Evolutionary conservation across 2,329 filamentous ascomycete genomes (phyloP).

Genomic region (Calonectria pteridis): DNA sequence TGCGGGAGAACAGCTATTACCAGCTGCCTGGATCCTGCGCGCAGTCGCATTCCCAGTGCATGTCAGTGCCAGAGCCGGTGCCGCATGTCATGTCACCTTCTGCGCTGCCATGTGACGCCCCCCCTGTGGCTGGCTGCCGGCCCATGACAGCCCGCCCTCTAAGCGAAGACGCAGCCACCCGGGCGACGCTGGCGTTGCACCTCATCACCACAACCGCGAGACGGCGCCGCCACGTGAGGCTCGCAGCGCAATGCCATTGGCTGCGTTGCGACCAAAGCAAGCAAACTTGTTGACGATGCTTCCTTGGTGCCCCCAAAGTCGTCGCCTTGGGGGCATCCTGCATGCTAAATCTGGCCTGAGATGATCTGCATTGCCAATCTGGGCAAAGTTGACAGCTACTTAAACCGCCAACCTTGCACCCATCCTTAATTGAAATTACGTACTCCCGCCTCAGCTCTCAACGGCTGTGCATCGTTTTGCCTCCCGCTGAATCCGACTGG

Average conservation of each 20-base stretch:
- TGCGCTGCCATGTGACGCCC: neutral
- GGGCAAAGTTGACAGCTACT: neutral
- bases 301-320: neutral
- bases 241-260: neutral
- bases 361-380: neutral
- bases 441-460: neutral
- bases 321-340: neutral
- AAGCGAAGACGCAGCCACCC: neutral
- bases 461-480: neutral
- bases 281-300: neutral
- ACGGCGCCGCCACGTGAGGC: neutral
- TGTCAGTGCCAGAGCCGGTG: neutral
- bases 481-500: neutral
- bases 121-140: neutral
- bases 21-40: conserved; percentile 3
- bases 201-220: neutral
- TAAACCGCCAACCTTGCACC: neutral
- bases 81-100: neutral
- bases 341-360: neutral
- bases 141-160: neutral
- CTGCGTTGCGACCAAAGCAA: neutral
- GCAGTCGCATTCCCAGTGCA: neutral
- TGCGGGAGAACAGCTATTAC: neutral
- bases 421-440: neutral
- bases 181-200: neutral